Conservation (phyloP, 768 basidiomycete genomes). For the Tephrocybe sp. region DNA sequence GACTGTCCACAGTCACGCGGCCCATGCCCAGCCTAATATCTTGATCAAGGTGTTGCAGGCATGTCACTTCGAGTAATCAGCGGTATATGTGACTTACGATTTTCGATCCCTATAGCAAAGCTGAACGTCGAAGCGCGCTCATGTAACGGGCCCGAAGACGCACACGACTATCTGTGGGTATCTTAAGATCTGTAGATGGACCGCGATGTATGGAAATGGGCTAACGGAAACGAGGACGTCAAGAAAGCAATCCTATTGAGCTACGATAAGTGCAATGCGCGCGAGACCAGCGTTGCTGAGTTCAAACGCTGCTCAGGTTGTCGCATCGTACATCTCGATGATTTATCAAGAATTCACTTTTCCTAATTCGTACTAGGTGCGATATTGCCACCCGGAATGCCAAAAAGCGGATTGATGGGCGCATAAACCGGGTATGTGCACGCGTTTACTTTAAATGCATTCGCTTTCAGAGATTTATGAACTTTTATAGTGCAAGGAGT, state of each 20-base stretch:
- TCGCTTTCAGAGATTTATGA: too few species aligned
- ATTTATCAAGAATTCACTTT: too few species aligned
- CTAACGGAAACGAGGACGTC: neutral
- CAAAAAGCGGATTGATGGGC: too few species aligned
- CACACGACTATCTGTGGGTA: constrained; percentile 7
- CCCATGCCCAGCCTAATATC: constrained; percentile 31
- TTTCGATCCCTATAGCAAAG: neutral
- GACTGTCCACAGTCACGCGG: constrained; percentile 36
- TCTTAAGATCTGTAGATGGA: constrained; percentile 4
- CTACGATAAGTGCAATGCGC: neutral
- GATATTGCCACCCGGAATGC: too few species aligned
- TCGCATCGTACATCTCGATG: neutral
- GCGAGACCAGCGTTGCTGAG: neutral
- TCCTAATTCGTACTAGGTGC: too few species aligned
- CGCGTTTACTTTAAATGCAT: too few species aligned
- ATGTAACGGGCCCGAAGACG: constrained; percentile 4
- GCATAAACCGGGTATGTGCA: too few species aligned
- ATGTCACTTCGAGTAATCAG: constrained; percentile 35
- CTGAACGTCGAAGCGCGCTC: neutral
- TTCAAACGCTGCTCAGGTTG: neutral
- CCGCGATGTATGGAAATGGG: too few species aligned
- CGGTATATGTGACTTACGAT: neutral
- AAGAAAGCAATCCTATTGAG: neutral
- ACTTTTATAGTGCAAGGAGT: too few species aligned
- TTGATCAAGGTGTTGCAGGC: constrained; percentile 39